Evolutionary conservation across 371 early-diverging fungal species (phyloP).

Genomic region (Mucor circinelloides): DNA sequence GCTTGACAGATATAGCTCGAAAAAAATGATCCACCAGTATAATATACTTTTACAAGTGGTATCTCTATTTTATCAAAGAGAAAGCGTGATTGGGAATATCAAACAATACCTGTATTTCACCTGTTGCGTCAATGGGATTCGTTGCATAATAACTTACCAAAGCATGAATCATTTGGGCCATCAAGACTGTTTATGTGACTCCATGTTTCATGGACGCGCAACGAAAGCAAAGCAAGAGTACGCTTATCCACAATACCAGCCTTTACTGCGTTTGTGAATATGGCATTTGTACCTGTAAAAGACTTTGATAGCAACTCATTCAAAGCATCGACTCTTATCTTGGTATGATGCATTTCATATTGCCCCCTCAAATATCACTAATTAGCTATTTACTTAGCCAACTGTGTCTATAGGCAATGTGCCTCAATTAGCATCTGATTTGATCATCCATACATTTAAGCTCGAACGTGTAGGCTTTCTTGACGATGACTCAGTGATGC

Average conservation of each 20-base stretch:
- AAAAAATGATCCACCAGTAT: too few species aligned
- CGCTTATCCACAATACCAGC: not conserved
- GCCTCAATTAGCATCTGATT: conserved; percentile 74
- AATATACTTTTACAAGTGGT: too few species aligned
- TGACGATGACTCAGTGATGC: conserved; percentile 59
- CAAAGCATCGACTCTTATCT: conserved; percentile 47
- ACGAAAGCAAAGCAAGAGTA: not conserved
- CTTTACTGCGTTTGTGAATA: conserved; percentile 4
- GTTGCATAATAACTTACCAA: not conserved
- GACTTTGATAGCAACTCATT: conserved; percentile 41
- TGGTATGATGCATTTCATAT: conserved; percentile 22
- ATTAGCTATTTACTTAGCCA: conserved; percentile 42
- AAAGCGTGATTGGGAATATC: too few species aligned
- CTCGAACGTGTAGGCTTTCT: conserved; percentile 69
- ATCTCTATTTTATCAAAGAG: too few species aligned
- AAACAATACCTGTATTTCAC: too few species aligned
- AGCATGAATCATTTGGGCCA: not conserved
- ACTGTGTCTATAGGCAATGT: conserved; percentile 83
- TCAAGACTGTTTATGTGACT: not conserved
- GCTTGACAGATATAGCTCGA: too few species aligned
- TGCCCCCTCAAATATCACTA: not conserved
- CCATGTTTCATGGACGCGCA: conserved; percentile 7
- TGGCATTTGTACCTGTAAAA: conserved; percentile 44
- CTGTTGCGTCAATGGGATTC: too few species aligned
- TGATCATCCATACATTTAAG: conserved; percentile 68